A percentile compares a stretch with the other conserved stretches of the same genome.
Evolutionary conservation across 192 early-diverging fungal species (phyloP).

Genomic region (Dissophora ornata): DNA sequence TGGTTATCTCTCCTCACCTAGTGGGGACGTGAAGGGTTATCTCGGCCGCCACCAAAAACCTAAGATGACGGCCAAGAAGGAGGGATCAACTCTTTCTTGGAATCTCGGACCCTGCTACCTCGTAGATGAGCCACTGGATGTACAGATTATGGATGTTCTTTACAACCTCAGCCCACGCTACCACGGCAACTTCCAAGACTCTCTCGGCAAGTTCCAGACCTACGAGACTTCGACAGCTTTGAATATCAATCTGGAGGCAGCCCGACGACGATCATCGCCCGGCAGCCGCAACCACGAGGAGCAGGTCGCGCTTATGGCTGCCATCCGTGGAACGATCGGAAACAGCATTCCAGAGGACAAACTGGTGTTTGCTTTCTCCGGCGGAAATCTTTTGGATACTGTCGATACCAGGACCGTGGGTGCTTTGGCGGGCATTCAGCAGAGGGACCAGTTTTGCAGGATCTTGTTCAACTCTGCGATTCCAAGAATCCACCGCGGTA

Average conservation of each 20-base stretch:
- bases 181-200: slow-evolving; percentile 72
- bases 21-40: slow-evolving; percentile 49
- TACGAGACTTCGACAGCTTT: slow-evolving; percentile 71
- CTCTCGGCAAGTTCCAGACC: slow-evolving; percentile 71
- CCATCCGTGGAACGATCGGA: slow-evolving; percentile 62
- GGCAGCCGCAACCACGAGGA: slow-evolving; percentile 56
- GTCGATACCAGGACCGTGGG: slow-evolving; percentile 55
- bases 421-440: slow-evolving; percentile 30
- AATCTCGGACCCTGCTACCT: slow-evolving; percentile 75
- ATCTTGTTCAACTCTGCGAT: slow-evolving; percentile 66
- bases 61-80: slow-evolving; percentile 41
- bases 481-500: slow-evolving; percentile 63
- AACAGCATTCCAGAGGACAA: slow-evolving; percentile 70
- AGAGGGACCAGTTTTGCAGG: slow-evolving; percentile 45
- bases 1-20: slow-evolving; percentile 63
- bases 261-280: slow-evolving; percentile 50
- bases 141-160: slow-evolving; percentile 66
- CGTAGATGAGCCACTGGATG: slow-evolving; percentile 70
- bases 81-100: slow-evolving; percentile 60
- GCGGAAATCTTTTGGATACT: slow-evolving; percentile 59
- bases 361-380: slow-evolving; percentile 69
- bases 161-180: slow-evolving; percentile 76
- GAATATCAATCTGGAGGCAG: slow-evolving; percentile 59
- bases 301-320: slow-evolving; percentile 63
- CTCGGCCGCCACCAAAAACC: slow-evolving; percentile 58